Evolutionary conservation across 805 yeast genomes (phyloP).

Genomic region (Pichia nanzhaoensis): DNA sequence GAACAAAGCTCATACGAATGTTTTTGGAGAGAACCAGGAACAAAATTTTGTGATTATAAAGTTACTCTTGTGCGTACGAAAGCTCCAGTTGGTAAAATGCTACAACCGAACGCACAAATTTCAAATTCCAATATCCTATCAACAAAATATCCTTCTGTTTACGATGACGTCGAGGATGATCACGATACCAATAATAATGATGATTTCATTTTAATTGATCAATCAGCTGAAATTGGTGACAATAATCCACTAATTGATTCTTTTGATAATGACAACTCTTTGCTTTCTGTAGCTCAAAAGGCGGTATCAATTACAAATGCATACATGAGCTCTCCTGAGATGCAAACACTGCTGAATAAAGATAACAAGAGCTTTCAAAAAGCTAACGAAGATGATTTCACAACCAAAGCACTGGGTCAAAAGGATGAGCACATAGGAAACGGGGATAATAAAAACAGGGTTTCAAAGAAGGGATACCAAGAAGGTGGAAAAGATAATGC

Average conservation of each 20-base stretch:
- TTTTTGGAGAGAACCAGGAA: slow-evolving; percentile 9
- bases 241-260: neutral
- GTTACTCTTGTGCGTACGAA: neutral
- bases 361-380: neutral
- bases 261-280: neutral
- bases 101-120: slow-evolving; percentile 1
- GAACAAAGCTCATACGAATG: slow-evolving; percentile 1
- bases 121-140: neutral
- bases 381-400: neutral
- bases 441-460: neutral
- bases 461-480: too few relatives aligned
- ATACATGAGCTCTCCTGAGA: slow-evolving; percentile 1
- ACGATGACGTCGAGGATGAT: too few relatives aligned
- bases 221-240: neutral
- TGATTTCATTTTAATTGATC: neutral
- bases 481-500: neutral
- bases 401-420: neutral
- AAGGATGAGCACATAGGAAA: neutral
- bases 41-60: slow-evolving; percentile 6
- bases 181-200: neutral
- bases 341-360: neutral
- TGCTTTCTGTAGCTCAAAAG: slow-evolving; percentile 4
- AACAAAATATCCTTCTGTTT: neutral
- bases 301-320: slow-evolving; percentile 7
- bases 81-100: neutral